These are phyloP conservation scores for Bromus sterilis DNA, from an alignment of 176 grass and related monocot species.

Conservation along the genomic window DNA sequence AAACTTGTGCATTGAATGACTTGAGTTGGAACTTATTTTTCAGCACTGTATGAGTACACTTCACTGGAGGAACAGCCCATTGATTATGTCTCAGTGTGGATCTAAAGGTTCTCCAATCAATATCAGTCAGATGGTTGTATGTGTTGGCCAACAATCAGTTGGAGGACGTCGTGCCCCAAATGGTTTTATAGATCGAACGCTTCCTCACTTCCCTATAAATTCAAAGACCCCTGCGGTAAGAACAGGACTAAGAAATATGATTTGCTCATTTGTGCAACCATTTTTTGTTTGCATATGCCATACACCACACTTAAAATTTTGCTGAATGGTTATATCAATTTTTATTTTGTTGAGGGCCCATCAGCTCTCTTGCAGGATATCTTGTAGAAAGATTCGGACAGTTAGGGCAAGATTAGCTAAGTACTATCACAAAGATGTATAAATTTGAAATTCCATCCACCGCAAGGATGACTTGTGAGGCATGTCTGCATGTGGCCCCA, in stretches of 20 bases:
- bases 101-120: slow-evolving; percentile 98
- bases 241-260: slow-evolving; percentile 21
- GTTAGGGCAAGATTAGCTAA: background rate
- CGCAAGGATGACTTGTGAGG: background rate
- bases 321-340: no score
- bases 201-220: slow-evolving; percentile 94
- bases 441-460: background rate
- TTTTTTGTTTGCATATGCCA: background rate
- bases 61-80: slow-evolving; percentile 91
- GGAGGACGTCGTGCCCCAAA: slow-evolving; percentile 86
- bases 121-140: slow-evolving; percentile 96
- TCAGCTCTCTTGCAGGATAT: slow-evolving; percentile 1
- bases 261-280: slow-evolving; percentile 24
- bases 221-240: slow-evolving; percentile 91
- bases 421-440: background rate
- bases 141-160: slow-evolving; percentile 98
- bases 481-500: background rate
- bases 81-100: slow-evolving; percentile 99
- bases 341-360: background rate
- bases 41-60: slow-evolving; percentile 80
- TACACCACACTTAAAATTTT: background rate
- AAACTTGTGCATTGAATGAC: background rate
- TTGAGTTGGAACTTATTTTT: slow-evolving; percentile 24
- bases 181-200: slow-evolving; percentile 88
- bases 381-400: background rate